Evolutionary conservation across 1,284 basidiomycete species (phyloP), one percentile per base, ranked within the genome.

Genomic region (Bjerkandera adusta): DNA sequence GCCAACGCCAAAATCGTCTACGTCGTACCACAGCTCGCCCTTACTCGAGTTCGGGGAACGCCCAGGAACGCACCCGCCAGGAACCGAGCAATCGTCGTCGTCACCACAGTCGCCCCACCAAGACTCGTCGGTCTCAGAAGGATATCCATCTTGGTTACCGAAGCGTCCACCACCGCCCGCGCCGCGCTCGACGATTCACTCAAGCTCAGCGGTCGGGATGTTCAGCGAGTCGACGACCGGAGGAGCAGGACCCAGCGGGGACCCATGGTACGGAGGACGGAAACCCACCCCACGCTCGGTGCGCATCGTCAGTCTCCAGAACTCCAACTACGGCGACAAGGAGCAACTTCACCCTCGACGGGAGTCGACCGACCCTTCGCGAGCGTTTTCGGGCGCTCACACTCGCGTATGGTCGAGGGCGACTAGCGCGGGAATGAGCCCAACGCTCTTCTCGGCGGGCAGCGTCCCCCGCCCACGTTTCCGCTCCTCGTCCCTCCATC

Each of bases 91-190:
- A 34, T 54, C 53, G 50, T 58, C 59, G 16, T 55, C 60, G 11
- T 52, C 59, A 7, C 61, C 62, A 22, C 60, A 60, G 40, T 61
- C 61, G 6, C 61, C 60, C 2, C 61, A 51, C 29, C 54, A 51
- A 38, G 57, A 61, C 45, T 63, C 63, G 2, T 63, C 63, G 12
- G 59, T 54, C 44, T 83, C 81, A 7, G 84, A 86, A 55, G 80
- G 81, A 20, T 90, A 90, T 59, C 87, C 87, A 3, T 82, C 83
- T 22, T 90, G 88, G 87, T 79, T 90, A 3, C 87, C 87, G 11
- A 79, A 71, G 51, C 76, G 87, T n/a, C 87, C 88, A 4, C 81
- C 81, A 16, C 84, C 78, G 1, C 87, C 87, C 1, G 79, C 77
- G 11, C 88, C 87, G 3, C 76, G 76, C 3, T 86, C 83, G 8